Conservation (phyloP, 1,139 yeast genomes). For the Chernovozyma aurita region DNA sequence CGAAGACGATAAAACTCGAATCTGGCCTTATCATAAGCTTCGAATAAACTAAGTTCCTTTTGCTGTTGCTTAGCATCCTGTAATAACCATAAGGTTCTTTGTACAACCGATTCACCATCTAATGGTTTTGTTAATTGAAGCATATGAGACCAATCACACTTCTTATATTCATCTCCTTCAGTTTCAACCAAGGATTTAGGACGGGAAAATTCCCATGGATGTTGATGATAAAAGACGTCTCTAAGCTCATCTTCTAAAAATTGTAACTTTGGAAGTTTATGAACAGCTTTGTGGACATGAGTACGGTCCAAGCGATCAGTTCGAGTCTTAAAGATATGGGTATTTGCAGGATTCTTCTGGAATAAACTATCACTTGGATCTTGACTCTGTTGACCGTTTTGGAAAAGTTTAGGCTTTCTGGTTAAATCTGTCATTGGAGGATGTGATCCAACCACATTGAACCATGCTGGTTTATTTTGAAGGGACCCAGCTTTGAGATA, state of each 20-base stretch:
- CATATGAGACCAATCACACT: slow-evolving; percentile 74
- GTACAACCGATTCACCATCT: slow-evolving; percentile 93
- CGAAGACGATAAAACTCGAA: slow-evolving; percentile 83
- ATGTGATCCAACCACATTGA: slow-evolving; percentile 68
- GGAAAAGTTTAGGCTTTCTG: slow-evolving; percentile 36
- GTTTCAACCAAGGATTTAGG: slow-evolving; percentile 86
- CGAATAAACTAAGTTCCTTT: slow-evolving; percentile 26
- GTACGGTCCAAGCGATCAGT: slow-evolving; percentile 19
- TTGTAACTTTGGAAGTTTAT: slow-evolving; percentile 57
- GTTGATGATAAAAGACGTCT: slow-evolving; percentile 79
- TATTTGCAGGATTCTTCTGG: slow-evolving; percentile 10
- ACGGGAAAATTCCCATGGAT: slow-evolving; percentile 96
- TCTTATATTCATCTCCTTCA: slow-evolving; percentile 48
- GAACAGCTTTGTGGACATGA: slow-evolving; percentile 30
- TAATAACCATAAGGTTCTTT: slow-evolving; percentile 74
- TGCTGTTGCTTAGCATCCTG: slow-evolving; percentile 24
- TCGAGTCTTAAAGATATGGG: slow-evolving; percentile 47
- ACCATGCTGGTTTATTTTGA: slow-evolving; percentile 78
- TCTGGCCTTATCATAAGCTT: slow-evolving; percentile 83
- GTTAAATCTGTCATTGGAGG: slow-evolving; percentile 73
- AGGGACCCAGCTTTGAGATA: slow-evolving; percentile 64
- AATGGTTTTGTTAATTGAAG: slow-evolving; percentile 68
- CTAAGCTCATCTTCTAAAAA: slow-evolving; percentile 84
- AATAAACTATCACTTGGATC: slow-evolving; percentile 26
- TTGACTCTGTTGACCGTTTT: slow-evolving; percentile 18